Evolutionary conservation across 768 basidiomycete genomes (phyloP).

Genomic region (Phaeotremella skinneri): DNA sequence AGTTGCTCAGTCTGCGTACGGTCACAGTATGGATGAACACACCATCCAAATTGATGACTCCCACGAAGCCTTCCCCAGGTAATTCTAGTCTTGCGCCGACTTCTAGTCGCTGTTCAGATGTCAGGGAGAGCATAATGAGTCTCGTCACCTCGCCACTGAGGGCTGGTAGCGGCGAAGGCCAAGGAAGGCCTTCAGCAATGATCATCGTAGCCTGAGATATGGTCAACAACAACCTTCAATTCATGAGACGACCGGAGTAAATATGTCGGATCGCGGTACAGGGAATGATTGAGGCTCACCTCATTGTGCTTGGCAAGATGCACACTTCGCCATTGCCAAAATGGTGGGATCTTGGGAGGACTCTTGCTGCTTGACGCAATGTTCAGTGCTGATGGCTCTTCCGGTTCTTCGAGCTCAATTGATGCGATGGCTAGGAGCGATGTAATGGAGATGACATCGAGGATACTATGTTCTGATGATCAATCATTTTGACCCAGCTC

Average conservation of each 20-base stretch:
- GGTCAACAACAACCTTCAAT: background rate
- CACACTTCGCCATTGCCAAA: slow-evolving; percentile 34
- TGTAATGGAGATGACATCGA: slow-evolving; percentile 31
- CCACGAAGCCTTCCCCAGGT: slow-evolving; percentile 38
- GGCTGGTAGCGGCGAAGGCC: slow-evolving; percentile 39
- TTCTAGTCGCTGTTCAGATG: background rate
- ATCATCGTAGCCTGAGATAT: slow-evolving; percentile 17
- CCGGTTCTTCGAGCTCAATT: slow-evolving; percentile 22
- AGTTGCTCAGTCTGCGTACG: background rate
- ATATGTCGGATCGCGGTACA: background rate
- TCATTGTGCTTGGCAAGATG: slow-evolving; percentile 19
- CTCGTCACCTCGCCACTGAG: slow-evolving; percentile 42
- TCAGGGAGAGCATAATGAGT: slow-evolving; percentile 23
- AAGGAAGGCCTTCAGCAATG: slow-evolving; percentile 32
- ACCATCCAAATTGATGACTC: slow-evolving; percentile 8
- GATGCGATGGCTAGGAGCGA: slow-evolving; percentile 8
- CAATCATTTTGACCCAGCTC: background rate
- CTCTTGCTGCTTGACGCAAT: slow-evolving; percentile 14
- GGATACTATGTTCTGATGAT: slow-evolving; percentile 15
- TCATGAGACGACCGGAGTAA: background rate
- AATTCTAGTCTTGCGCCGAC: slow-evolving; percentile 32
- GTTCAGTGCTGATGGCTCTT: slow-evolving; percentile 1
- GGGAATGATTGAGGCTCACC: slow-evolving; percentile 14
- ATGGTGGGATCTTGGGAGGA: slow-evolving; percentile 18
- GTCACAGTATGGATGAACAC: background rate